Evolutionary conservation across 345 rosid genomes (phyloP), one percentile per base, ranked within the genome.

Genomic region (Physaria fendleri): DNA sequence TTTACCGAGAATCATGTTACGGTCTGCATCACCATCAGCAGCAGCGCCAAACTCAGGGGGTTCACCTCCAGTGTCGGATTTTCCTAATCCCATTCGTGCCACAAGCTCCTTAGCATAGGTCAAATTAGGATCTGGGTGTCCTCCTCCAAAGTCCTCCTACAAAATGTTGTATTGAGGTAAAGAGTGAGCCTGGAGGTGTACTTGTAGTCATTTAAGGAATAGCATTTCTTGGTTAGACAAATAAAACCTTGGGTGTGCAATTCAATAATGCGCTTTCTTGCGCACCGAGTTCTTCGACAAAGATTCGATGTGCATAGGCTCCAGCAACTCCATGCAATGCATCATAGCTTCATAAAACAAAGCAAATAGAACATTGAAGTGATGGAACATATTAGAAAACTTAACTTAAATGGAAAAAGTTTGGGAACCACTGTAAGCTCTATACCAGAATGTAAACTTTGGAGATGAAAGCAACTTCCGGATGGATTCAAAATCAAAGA

Each of bases 21-120:
- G 96, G 72, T 94, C 99, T 23, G 99, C 99, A 81, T 94, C 99
- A 75, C 97, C 99, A 75, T 94, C 99, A 78, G 97, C 85, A 66
- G 99, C 99, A 15, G 99, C 97, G 51, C 99, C 97, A 79, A 94
- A 90, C 62, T 94, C 99, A 45, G 99, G 99, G 8, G 86, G 93
- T 69, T 90, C 97, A 68, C 35, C 82, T 51, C 72, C 79, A 34
- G 85, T 51, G 65, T 59, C 66, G 7, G 95, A 82, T 74, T 94
- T 87, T 56, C 93, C 75, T 79, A 90, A 79, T 64, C 99, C 99
- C 99, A 94, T 85, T 17, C 91, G 80, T 70, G 74, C 87, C 65
- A 90, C 99, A 76, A 94, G 78, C 75, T 85, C 97, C 79, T 90
- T 90, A 37, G 97, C 99, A 68, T 94, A 94, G 49, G 99, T 94